These are phyloP conservation scores for Venturia aucupariae DNA, from an alignment of 2,329 filamentous ascomycete genomes.

Conservation along the genomic window DNA sequence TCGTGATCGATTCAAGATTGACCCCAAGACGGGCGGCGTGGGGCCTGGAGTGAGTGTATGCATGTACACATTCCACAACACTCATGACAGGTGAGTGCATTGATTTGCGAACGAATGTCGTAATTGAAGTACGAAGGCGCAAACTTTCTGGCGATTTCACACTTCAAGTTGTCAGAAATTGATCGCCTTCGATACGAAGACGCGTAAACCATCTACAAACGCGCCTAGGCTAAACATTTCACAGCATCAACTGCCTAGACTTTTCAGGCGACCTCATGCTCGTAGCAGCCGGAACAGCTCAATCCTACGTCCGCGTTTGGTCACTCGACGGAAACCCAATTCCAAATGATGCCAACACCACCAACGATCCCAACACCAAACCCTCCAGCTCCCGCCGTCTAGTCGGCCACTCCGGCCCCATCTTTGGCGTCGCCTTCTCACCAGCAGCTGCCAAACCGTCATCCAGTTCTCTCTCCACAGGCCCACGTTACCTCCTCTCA, in stretches of 20 bases:
- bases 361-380: conserved; percentile 43
- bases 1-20: conserved; percentile 82
- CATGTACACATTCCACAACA: conserved; percentile 99
- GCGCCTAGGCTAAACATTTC: conserved; percentile 18
- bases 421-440: conserved; percentile 86
- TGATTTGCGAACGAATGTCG: neutral
- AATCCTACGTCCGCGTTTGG: conserved; percentile 96
- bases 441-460: conserved; percentile 48
- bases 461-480: conserved; percentile 41
- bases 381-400: conserved; percentile 60
- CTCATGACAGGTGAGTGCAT: conserved; percentile 66
- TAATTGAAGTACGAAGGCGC: neutral
- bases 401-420: conserved; percentile 81
- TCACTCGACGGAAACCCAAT: conserved; percentile 78
- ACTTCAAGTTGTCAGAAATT: too few species aligned
- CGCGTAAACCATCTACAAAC: neutral
- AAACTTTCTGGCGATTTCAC: neutral
- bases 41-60: conserved; percentile 78
- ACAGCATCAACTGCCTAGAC: conserved; percentile 80
- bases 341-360: conserved; percentile 52
- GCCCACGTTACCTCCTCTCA: conserved; percentile 72
- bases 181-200: neutral
- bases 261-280: conserved; percentile 87
- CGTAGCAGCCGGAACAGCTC: conserved; percentile 79
- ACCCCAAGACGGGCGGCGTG: conserved; percentile 71